Evolutionary conservation across 179 eudicot genomes (phyloP), one percentile per base, ranked within the genome.

Genomic region (Gypsophila paniculata): DNA sequence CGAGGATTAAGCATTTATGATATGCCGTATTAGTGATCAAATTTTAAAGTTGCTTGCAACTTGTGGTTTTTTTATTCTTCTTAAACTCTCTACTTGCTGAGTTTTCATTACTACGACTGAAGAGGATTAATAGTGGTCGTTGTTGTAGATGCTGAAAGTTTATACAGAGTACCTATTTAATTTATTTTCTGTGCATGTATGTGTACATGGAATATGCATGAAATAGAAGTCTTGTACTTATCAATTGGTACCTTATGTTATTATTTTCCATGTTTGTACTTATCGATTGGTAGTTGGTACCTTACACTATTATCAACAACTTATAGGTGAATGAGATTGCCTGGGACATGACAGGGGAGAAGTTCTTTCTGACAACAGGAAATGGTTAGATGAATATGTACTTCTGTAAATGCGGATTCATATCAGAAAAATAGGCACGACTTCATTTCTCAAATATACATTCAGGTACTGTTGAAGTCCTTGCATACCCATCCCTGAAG

Each of bases 281-380:
- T 36, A 7, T 36, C 42, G 6, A 10, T 25, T 3, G 18, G n/a
- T 23, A 44, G 7, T 7, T 17, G n/a, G n/a, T 19, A 7, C 0
- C 55, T 54, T 64, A 10, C 10, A 51, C 48, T 29, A 51, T 17
- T 49, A 10, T 67, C 22, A 22, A 67, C 38, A 49, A 18, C 51
- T 55, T 17, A 57, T 81, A 91, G 97, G 98, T 91, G 72, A 93
- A 93, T 84, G 98, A 93, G 84, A 84, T 93, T 73, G 97, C 98
- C 19, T 93, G 98, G 98, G 89, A 91, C 75, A 80, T 79, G 85
- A 80, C 88, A 14, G 97, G 97, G 63, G 97, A 93, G 57, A 83
- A 84, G 85, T 94, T 94, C 85, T 94, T 89, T 75, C 78, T 91
- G 81, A 91, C 99, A 19, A 94, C 99, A 67, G 97, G 99, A 54